Evolutionary conservation across 768 basidiomycete genomes (phyloP).

Genomic region (Trametes elegans): DNA sequence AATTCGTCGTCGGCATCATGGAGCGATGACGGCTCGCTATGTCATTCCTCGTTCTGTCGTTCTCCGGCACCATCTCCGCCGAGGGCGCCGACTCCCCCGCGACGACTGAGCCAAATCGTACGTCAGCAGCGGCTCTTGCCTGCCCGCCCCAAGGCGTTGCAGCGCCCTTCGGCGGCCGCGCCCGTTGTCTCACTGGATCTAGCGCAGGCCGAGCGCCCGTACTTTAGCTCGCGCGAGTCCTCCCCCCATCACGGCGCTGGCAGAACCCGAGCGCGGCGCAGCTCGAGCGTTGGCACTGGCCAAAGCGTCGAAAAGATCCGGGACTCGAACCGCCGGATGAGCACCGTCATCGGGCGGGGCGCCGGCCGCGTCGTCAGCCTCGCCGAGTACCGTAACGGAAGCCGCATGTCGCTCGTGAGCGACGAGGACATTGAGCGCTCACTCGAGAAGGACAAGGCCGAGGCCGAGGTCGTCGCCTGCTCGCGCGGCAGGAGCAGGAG

Average conservation of each 20-base stretch:
- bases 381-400: not conserved
- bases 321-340: constrained; percentile 6
- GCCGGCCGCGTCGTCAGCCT: constrained; percentile 11
- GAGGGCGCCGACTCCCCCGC: not conserved
- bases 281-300: constrained; percentile 7
- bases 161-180: constrained; percentile 6
- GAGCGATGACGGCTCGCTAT: not conserved
- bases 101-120: not conserved
- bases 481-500: not conserved
- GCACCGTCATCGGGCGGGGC: constrained; percentile 14
- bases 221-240: not conserved
- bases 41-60: not conserved
- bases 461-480: not conserved
- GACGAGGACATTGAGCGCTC: constrained; percentile 21
- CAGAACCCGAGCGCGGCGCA: not conserved
- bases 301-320: not conserved
- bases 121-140: not conserved
- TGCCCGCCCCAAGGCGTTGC: constrained; percentile 1
- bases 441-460: constrained; percentile 9
- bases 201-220: constrained; percentile 9
- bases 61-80: constrained; percentile 3
- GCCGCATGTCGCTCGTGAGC: constrained; percentile 13
- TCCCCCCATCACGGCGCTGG: constrained; percentile 6
- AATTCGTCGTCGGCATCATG: not conserved
- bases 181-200: constrained; percentile 18